phyloP scores from a whole-genome alignment of 306 rosid species.

The Betula pendula region DNA sequence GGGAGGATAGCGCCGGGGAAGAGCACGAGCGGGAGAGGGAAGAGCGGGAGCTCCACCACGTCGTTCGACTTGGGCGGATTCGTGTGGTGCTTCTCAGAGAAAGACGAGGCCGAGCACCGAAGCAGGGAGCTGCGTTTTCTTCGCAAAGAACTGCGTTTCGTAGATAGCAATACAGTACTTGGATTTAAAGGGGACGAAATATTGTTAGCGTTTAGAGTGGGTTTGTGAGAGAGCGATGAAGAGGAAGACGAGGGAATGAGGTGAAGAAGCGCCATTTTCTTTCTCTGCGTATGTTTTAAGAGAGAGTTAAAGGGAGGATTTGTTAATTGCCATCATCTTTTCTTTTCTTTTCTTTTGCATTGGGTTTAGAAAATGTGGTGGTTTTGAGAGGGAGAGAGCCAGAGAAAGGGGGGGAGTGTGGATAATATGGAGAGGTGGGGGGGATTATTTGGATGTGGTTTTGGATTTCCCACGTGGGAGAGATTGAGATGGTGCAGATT shows the following conservation, averaged over 20 bases:
- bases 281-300: neutral
- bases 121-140: slow-evolving; percentile 32
- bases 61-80: slow-evolving; percentile 74
- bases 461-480: slow-evolving; percentile 47
- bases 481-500: slow-evolving; percentile 1
- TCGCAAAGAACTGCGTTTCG: slow-evolving; percentile 29
- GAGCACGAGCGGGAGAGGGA: slow-evolving; percentile 85
- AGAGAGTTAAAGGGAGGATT: neutral
- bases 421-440: slow-evolving; percentile 44
- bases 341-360: too few species aligned
- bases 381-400: slow-evolving; percentile 33
- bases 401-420: slow-evolving; percentile 42
- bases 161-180: slow-evolving; percentile 44
- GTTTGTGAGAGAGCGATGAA: slow-evolving; percentile 48
- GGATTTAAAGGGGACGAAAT: slow-evolving; percentile 31
- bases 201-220: slow-evolving; percentile 52
- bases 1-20: slow-evolving; percentile 98
- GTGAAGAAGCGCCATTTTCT: slow-evolving; percentile 72
- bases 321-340: slow-evolving; percentile 24
- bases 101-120: slow-evolving; percentile 81
- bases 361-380: slow-evolving; percentile 42
- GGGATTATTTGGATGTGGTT: slow-evolving; percentile 44
- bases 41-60: slow-evolving; percentile 85
- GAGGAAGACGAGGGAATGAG: slow-evolving; percentile 70
- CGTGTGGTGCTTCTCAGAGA: slow-evolving; percentile 77